Evolutionary conservation across 176 grass and related monocot genomes (phyloP).

Genomic region (Avena sativa): DNA sequence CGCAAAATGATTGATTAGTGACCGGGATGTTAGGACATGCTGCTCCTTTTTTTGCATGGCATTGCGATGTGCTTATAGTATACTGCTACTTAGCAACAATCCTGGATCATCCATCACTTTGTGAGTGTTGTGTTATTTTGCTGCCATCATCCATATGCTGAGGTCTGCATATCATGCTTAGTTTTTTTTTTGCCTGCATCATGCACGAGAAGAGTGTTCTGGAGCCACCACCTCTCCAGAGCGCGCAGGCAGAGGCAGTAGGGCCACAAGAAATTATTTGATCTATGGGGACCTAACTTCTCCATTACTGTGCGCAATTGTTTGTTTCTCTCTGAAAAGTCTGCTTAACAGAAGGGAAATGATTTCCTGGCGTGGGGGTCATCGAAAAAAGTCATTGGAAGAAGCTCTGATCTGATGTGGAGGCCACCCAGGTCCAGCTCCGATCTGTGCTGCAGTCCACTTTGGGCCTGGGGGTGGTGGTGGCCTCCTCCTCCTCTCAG

Average conservation of each 20-base stretch:
- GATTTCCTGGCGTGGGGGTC: constrained; percentile 12
- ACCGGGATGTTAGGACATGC: constrained; percentile 44
- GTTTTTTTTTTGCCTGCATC: constrained; percentile 18
- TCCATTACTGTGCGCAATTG: constrained; percentile 47
- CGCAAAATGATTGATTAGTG: constrained; percentile 5
- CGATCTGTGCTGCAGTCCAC: constrained; percentile 56
- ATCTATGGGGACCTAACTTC: constrained; percentile 51
- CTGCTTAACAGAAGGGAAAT: constrained; percentile 5
- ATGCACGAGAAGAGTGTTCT: background rate
- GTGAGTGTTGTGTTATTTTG: constrained; percentile 33
- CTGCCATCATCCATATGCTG: constrained; percentile 27
- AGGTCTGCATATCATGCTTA: background rate
- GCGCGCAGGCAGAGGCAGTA: background rate
- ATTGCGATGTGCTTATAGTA: constrained; percentile 12
- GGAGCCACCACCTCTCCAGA: constrained; percentile 40
- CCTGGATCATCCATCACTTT: background rate
- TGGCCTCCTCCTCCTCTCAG: constrained; percentile 39
- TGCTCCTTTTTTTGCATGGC: constrained; percentile 7
- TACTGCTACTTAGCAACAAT: background rate
- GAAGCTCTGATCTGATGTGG: constrained; percentile 53
- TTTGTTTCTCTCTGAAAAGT: background rate
- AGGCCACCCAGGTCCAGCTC: constrained; percentile 50
- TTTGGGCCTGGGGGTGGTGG: constrained; percentile 36
- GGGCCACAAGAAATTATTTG: constrained; percentile 13
- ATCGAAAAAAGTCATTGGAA: constrained; percentile 44